Evolutionary conservation across 441 rosid genomes (phyloP), one percentile per base, ranked within the genome.

Genomic region (Syzygium malaccense): DNA sequence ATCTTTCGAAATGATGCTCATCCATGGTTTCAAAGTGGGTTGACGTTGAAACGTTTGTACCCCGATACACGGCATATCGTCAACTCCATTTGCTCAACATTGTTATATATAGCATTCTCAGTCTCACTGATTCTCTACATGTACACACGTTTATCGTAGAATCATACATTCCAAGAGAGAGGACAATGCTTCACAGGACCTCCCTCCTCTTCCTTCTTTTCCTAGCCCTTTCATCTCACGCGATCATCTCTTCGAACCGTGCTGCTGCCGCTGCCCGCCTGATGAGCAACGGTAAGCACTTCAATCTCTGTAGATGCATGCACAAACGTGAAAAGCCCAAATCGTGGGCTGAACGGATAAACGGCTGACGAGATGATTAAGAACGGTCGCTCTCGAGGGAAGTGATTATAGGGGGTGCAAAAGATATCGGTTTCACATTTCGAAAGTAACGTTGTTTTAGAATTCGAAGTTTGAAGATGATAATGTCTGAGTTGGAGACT

Each of bases 251-350:
- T 64, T 64, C 4, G 9, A 64, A 30, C 20, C 2, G 9, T 45
- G 37, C 28, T 0, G 30, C 48, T 7, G 48, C 30, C 2, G 3
- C 64, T 0, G 8, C 17, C 64, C 64, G 0, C 2, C 64, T 17
- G 0, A 30, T 26, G 1, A 58, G 64, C 30, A 58, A 5, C 8
- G 3, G 64, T 58, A 58, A 58, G 64, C 64, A 26, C 64, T 58
- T 58, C 64, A 58, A 58, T 30, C 64, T 58, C 64, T 1, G 28
- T 58, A 58, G 64, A 11, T 58, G 64, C 64, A 58, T 58, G 30
- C 8, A 15, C 48, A 1, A 58, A 58, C 3, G 30, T 26, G 64
- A 0, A 0, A 58, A 58, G 28, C 6, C 17, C 64, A 58, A 58
- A 26, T 58, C 17, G 5, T 12, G 64, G 64, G 15, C 30, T 58